Base-by-base conservation (phyloP, 345 rosid genomes). In the Triadica sebifera region DNA sequence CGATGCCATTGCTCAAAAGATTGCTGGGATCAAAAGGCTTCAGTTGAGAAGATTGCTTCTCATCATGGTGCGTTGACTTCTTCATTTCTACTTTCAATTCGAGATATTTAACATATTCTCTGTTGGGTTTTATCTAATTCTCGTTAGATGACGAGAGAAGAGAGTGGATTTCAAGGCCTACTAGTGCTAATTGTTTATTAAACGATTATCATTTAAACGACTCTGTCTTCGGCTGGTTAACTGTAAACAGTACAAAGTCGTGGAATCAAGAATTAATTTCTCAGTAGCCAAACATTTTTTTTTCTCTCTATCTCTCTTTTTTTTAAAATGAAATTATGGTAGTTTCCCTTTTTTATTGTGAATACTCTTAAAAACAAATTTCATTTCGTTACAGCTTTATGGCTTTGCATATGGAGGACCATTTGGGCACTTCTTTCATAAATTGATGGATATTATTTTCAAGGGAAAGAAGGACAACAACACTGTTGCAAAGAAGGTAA, bases 331-430 rank as follows among this genome's bases (percentile, higher is more conserved):
- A 24, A 58, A 24, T 58, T 5, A 58, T 9, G 53, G 4, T 64
- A 19, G 67, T 46, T 66, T 12, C 50, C 60, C 46, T 5, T 41
- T 34, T 73, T 53, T n/a, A 45, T 34, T 50, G 53, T n/a, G 66
- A 13, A 22, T 65, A 4, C 39, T 55, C 49, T 66, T 51, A 17
- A 19, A 57, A 58, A 34, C 8, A 37, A 39, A 22, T 25, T 16
- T 49, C 25, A 13, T 52, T 74, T 55, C 34, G 37, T 25, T 84
- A 83, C 74, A 93, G 97, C 84, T 92, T 58, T 92, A 89, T 85
- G 97, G 97, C n/a, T 88, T 89, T 73, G 91, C 89, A 66, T 92
- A 92, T 81, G 90, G 83, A 49, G 98, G 97, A 65, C 97, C 98
- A 20, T 94, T 92, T 80, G 97, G 92, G 20, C 98, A 94, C 81